Evolutionary conservation across 2,329 filamentous ascomycete genomes (phyloP).

Genomic region (Cylindrodendrum hubeiense): DNA sequence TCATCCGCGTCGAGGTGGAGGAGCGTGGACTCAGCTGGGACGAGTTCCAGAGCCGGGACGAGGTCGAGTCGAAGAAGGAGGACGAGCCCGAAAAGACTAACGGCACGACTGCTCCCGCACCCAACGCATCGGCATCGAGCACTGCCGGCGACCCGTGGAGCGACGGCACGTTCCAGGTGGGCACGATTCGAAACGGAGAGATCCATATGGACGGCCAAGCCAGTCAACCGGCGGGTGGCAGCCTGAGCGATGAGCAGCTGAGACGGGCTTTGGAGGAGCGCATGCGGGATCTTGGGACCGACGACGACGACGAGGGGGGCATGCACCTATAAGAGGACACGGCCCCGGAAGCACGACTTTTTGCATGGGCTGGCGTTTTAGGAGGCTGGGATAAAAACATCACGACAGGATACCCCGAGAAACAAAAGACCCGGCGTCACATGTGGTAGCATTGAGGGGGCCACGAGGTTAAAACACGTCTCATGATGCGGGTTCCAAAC

Average conservation of each 20-base stretch:
- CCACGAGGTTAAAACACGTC: background rate
- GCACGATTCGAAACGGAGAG: slow-evolving; percentile 65
- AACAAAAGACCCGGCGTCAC: slow-evolving; percentile 6
- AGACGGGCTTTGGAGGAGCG: slow-evolving; percentile 67
- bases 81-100: slow-evolving; percentile 20
- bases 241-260: slow-evolving; percentile 70
- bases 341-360: slow-evolving; percentile 4
- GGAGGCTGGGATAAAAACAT: slow-evolving; percentile 27
- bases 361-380: slow-evolving; percentile 43
- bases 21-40: slow-evolving; percentile 67
- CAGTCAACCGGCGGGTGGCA: slow-evolving; percentile 54
- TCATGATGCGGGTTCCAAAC: background rate
- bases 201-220: slow-evolving; percentile 57
- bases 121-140: slow-evolving; percentile 23
- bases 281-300: slow-evolving; percentile 59
- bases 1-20: slow-evolving; percentile 76
- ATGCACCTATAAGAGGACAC: slow-evolving; percentile 66
- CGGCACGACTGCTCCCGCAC: slow-evolving; percentile 9
- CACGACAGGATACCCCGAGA: slow-evolving; percentile 39
- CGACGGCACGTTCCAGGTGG: slow-evolving; percentile 74
- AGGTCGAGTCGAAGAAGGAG: slow-evolving; percentile 51
- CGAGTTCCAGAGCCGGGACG: slow-evolving; percentile 65
- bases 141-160: slow-evolving; percentile 62
- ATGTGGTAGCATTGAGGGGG: background rate
- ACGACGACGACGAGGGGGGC: slow-evolving; percentile 65